phyloP scores from a whole-genome alignment of 2,329 filamentous ascomycete genomes.

The Xylariaceae sp. region DNA sequence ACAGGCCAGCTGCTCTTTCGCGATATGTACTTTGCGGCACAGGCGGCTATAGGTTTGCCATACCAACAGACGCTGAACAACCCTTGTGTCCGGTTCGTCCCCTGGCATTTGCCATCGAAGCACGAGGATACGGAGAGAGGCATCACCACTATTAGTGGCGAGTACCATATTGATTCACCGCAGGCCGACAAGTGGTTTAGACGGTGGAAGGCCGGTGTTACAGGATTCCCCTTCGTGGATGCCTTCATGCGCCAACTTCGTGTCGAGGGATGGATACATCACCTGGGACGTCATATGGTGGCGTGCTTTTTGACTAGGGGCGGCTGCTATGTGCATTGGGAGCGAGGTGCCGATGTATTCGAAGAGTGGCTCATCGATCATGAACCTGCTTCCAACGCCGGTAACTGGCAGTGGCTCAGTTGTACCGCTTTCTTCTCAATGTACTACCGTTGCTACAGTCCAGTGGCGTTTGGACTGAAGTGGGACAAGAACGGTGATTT shows the following conservation, averaged over 20 bases:
- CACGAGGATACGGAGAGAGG: conserved; percentile 36
- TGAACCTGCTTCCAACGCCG: conserved; percentile 66
- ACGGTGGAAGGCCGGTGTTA: conserved; percentile 63
- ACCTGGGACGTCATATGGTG: conserved; percentile 70
- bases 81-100: conserved; percentile 64
- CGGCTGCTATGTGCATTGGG: conserved; percentile 74
- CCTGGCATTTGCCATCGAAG: conserved; percentile 69
- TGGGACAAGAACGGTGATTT: conserved; percentile 66
- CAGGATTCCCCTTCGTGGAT: conserved; percentile 77
- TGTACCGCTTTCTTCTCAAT: conserved; percentile 72
- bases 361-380: conserved; percentile 72
- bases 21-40: conserved; percentile 79
- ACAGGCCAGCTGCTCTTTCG: conserved; percentile 70
- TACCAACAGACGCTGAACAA: conserved; percentile 65
- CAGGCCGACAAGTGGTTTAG: conserved; percentile 61
- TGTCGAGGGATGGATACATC: conserved; percentile 73
- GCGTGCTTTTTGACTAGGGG: conserved; percentile 77
- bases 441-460: conserved; percentile 66
- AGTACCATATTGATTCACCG: conserved; percentile 58
- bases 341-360: conserved; percentile 72
- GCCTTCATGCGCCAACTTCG: conserved; percentile 71
- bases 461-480: conserved; percentile 67
- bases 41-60: conserved; percentile 58
- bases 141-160: conserved; percentile 47
- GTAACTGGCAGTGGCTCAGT: conserved; percentile 74